phyloP scores from a whole-genome alignment of 225 moss, liverwort and hornwort species.

The Polytrichum formosum region DNA sequence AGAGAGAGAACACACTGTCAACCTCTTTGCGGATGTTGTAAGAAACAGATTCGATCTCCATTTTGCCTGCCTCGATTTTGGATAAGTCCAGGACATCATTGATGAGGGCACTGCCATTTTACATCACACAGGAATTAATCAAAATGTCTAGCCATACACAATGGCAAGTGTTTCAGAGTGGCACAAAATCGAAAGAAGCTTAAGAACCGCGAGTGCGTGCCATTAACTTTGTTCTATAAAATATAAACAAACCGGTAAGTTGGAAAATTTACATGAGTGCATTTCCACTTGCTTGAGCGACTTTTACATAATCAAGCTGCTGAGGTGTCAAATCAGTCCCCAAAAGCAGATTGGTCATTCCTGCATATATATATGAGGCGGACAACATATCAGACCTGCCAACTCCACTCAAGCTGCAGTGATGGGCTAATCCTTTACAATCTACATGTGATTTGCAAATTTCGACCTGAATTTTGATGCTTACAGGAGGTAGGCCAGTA shows the following conservation, averaged over 20 bases:
- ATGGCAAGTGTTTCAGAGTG: no score
- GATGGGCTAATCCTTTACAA: no score
- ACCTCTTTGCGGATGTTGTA: conserved; percentile 81
- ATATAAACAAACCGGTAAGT: neutral
- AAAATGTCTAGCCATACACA: neutral
- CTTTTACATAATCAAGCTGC: conserved; percentile 87
- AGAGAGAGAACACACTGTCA: conserved; percentile 75
- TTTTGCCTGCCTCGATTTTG: conserved; percentile 90
- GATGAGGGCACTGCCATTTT: conserved; percentile 57
- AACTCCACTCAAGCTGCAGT: no score
- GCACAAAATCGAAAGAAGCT: no score
- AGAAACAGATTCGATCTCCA: conserved; percentile 80
- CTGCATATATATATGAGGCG: conserved; percentile 27
- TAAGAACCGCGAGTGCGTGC: no score
- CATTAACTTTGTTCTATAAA: no score
- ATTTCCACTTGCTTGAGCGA: conserved; percentile 93
- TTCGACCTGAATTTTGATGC: no score
- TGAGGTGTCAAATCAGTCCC: conserved; percentile 78
- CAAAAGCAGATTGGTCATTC: conserved; percentile 92
- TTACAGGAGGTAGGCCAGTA: no score
- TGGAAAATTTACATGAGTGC: conserved; percentile 57
- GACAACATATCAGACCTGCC: neutral
- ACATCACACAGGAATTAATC: conserved; percentile 8
- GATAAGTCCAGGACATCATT: conserved; percentile 95
- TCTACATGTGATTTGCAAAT: no score